Conservation (phyloP, 768 basidiomycete species). For the Boletus vinaceobasis region DNA sequence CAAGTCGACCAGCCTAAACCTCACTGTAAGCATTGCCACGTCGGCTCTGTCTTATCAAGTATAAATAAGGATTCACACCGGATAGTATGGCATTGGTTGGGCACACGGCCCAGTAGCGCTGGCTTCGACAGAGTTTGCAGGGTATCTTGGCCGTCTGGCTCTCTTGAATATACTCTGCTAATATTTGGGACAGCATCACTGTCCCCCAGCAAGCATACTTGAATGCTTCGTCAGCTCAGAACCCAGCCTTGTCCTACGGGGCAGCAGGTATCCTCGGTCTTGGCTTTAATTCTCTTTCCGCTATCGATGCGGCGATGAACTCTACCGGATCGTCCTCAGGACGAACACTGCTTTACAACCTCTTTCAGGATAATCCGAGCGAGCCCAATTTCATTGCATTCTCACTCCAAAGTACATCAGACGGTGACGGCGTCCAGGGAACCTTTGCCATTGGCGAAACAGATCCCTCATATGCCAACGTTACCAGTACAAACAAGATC, state of each 20-base stretch:
- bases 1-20: slow-evolving; percentile 50
- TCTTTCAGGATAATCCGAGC: slow-evolving; percentile 62
- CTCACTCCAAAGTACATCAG: slow-evolving; percentile 58
- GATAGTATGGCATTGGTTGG: slow-evolving; percentile 80
- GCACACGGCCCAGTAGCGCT: slow-evolving; percentile 63
- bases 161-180: slow-evolving; percentile 2
- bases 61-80: neutral
- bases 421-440: slow-evolving; percentile 58
- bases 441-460: slow-evolving; percentile 73
- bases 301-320: slow-evolving; percentile 61
- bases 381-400: slow-evolving; percentile 83
- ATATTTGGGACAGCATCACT: slow-evolving; percentile 44
- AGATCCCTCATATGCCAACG: slow-evolving; percentile 57
- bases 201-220: slow-evolving; percentile 70
- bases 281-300: slow-evolving; percentile 75
- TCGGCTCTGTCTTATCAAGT: neutral
- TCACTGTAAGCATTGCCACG: slow-evolving; percentile 46
- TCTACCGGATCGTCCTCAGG: slow-evolving; percentile 56
- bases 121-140: slow-evolving; percentile 64
- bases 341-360: slow-evolving; percentile 69
- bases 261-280: slow-evolving; percentile 72
- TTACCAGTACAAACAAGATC: slow-evolving; percentile 56
- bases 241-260: slow-evolving; percentile 71
- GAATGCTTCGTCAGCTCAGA: slow-evolving; percentile 58
- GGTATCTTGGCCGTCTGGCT: slow-evolving; percentile 40